Conservation (phyloP, 2,329 filamentous ascomycete species). For the Aureobasidium uvarum region DNA sequence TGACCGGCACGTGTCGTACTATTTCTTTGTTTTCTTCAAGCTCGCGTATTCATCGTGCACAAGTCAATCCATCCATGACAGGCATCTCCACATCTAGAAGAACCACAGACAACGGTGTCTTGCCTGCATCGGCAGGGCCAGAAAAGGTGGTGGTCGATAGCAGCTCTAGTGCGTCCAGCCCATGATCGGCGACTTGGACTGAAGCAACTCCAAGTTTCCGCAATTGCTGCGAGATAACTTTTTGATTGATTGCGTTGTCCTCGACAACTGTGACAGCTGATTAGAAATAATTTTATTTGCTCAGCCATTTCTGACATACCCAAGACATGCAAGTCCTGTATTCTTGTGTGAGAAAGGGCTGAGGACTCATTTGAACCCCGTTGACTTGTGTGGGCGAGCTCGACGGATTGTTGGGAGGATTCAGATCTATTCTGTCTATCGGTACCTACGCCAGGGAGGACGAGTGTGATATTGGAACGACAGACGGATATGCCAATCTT, state of each 20-base stretch:
- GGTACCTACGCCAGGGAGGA: too few species aligned
- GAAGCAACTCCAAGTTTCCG: slow-evolving; percentile 36
- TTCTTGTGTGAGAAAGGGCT: too few species aligned
- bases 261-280: slow-evolving; percentile 31
- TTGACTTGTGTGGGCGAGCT: too few species aligned
- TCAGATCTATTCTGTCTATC: too few species aligned
- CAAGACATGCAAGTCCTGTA: too few species aligned
- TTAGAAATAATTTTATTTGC: too few species aligned
- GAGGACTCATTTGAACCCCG: too few species aligned
- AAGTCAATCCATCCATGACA: slow-evolving; percentile 76
- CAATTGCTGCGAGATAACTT: slow-evolving; percentile 43
- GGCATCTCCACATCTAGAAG: slow-evolving; percentile 84
- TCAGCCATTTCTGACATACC: too few species aligned
- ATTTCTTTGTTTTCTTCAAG: slow-evolving; percentile 62
- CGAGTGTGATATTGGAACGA: too few species aligned
- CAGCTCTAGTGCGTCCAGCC: slow-evolving; percentile 40
- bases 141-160: slow-evolving; percentile 32
- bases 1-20: slow-evolving; percentile 69
- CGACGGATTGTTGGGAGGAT: too few species aligned
- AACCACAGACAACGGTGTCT: slow-evolving; percentile 49
- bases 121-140: neutral
- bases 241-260: slow-evolving; percentile 46
- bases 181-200: slow-evolving; percentile 43
- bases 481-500: too few species aligned
- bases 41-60: slow-evolving; percentile 65